Evolutionary conservation across 2,329 filamentous ascomycete species (phyloP).

Genomic region (Teratosphaeria gauchensis): DNA sequence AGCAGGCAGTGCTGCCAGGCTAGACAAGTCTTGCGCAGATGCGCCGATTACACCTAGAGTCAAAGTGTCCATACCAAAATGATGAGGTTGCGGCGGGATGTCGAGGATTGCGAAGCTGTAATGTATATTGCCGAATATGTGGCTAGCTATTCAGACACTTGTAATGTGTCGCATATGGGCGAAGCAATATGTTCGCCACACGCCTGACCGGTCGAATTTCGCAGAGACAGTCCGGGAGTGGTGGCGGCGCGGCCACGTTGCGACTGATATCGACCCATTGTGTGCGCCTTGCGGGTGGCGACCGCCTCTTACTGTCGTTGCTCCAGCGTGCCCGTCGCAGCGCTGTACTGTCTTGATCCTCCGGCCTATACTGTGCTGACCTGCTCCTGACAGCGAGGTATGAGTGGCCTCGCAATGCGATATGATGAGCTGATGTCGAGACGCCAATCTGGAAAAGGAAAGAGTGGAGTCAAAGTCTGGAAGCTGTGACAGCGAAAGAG

Average conservation of each 20-base stretch:
- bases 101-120: too few species aligned
- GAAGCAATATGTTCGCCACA: too few species aligned
- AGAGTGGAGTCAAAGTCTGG: neutral
- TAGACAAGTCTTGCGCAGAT: neutral
- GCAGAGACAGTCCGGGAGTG: too few species aligned
- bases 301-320: neutral
- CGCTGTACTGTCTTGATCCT: neutral
- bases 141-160: too few species aligned
- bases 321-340: neutral
- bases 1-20: neutral
- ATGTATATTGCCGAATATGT: too few species aligned
- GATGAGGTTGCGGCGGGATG: too few species aligned
- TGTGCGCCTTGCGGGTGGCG: neutral
- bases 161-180: too few species aligned
- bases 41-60: neutral
- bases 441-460: neutral
- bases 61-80: neutral
- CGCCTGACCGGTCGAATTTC: too few species aligned
- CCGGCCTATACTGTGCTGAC: neutral
- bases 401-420: neutral
- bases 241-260: neutral
- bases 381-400: neutral
- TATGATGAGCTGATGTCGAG: neutral
- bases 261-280: neutral
- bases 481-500: neutral